Percentiles rank a stretch among this genome's conserved stretches.
Evolutionary conservation across 495 filamentous ascomycete species (phyloP).

Genomic region (Ramalina intermedia): DNA sequence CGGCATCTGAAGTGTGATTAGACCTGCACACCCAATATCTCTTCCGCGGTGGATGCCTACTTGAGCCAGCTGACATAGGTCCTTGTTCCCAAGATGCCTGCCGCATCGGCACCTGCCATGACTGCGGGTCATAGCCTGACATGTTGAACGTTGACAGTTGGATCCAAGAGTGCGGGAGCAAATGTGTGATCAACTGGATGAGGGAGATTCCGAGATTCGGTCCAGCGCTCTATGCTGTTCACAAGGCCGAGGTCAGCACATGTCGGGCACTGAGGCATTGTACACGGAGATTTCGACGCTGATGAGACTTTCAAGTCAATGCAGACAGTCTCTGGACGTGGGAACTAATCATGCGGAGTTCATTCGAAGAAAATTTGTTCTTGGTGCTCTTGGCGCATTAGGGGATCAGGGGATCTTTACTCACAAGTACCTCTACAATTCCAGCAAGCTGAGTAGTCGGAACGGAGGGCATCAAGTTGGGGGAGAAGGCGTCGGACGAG

Average conservation of each 20-base stretch:
- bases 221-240: neutral
- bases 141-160: constrained; percentile 30
- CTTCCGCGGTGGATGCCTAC: neutral
- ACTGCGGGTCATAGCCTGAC: constrained; percentile 85
- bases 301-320: neutral
- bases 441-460: too few relatives aligned
- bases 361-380: neutral
- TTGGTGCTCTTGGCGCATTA: neutral
- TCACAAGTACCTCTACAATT: too few relatives aligned
- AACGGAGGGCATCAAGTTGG: too few relatives aligned
- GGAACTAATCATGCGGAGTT: neutral
- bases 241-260: neutral
- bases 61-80: constrained; percentile 49
- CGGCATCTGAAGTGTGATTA: constrained; percentile 47
- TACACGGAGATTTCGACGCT: neutral
- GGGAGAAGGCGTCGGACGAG: too few relatives aligned
- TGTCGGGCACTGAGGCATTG: neutral
- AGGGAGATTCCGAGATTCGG: too few relatives aligned
- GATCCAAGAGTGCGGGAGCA: neutral
- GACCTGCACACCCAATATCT: neutral
- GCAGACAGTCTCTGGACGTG: neutral
- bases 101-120: constrained; percentile 53
- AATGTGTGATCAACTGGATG: neutral
- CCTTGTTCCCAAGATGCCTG: constrained; percentile 73
- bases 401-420: neutral